These are phyloP conservation scores for Suillus tomentosus DNA, from an alignment of 768 basidiomycete species.

Conservation along the genomic window DNA sequence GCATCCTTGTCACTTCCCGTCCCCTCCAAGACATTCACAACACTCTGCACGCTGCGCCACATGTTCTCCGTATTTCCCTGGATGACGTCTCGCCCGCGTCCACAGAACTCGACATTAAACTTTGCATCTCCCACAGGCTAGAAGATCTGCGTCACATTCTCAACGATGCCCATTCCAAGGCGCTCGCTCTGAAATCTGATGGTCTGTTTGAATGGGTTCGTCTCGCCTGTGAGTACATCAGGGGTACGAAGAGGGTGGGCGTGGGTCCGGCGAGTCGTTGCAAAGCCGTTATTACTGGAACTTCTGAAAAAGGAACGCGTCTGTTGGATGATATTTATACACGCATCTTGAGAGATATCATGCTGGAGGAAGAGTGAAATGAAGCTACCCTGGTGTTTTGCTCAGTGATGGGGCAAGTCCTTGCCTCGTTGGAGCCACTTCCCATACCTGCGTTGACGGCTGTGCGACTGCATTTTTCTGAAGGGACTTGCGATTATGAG, in stretches of 20 bases:
- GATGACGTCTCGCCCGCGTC: not conserved
- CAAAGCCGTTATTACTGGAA: not conserved
- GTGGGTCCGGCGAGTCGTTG: not conserved
- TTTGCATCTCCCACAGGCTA: constrained; percentile 2
- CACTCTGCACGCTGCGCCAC: constrained; percentile 6
- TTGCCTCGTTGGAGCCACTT: constrained; percentile 10
- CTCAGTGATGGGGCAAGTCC: constrained; percentile 5
- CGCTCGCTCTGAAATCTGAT: constrained; percentile 7
- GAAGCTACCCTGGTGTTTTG: not conserved
- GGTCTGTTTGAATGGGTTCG: constrained; percentile 15
- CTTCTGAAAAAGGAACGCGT: not conserved
- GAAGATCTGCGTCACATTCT: not conserved
- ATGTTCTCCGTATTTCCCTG: constrained; percentile 4
- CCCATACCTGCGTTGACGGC: not conserved
- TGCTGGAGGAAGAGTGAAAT: not conserved
- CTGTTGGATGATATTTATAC: constrained; percentile 11
- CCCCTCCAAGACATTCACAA: constrained; percentile 10
- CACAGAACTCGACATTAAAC: constrained; percentile 7
- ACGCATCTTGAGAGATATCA: not conserved
- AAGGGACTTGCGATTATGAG: constrained; percentile 26
- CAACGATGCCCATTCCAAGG: not conserved
- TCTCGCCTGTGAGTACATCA: constrained; percentile 16
- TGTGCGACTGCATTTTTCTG: not conserved
- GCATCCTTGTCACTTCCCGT: constrained; percentile 22
- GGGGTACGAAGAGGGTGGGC: not conserved